A percentile compares a stretch with the other conserved stretches of the same genome.
These are phyloP conservation scores for Erysimum cheiri DNA, from an alignment of 441 rosid genomes.

Conservation along the genomic window DNA sequence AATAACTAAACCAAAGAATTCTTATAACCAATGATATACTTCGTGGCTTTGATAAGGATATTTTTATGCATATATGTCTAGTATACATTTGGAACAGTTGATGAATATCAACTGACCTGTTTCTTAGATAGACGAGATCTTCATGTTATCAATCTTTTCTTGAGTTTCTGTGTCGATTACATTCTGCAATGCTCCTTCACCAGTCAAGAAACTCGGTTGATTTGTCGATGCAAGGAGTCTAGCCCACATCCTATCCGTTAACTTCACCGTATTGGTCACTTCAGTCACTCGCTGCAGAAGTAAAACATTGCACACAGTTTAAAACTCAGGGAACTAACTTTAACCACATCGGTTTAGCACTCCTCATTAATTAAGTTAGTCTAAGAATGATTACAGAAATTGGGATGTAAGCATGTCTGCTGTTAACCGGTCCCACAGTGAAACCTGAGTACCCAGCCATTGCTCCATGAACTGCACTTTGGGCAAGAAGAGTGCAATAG, in stretches of 20 bases:
- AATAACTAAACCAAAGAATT: conserved; percentile 2
- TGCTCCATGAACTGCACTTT: conserved; percentile 81
- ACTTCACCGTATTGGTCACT: conserved; percentile 61
- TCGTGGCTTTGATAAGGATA: neutral
- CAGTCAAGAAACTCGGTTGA: conserved; percentile 72
- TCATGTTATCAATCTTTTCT: conserved; percentile 51
- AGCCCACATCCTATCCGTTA: conserved; percentile 85
- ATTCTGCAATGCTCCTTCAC: conserved; percentile 46
- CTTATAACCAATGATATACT: conserved; percentile 9
- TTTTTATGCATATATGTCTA: conserved; percentile 3
- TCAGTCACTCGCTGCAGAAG: conserved; percentile 69
- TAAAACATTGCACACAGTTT: conserved; percentile 21
- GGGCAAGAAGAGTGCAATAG: conserved; percentile 84
- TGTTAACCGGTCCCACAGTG: conserved; percentile 79
- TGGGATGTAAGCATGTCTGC: conserved; percentile 78
- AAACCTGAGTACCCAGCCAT: conserved; percentile 86
- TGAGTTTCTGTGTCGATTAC: conserved; percentile 46
- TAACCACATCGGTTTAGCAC: neutral
- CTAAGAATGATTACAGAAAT: conserved; percentile 50
- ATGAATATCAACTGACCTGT: conserved; percentile 34
- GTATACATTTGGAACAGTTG: conserved; percentile 5
- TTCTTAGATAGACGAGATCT: conserved; percentile 49
- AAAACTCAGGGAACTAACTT: neutral
- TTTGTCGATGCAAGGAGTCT: conserved; percentile 84
- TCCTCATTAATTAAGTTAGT: neutral